phyloP scores from a whole-genome alignment of 2,329 filamentous ascomycete species.

The Apiospora rasikravindrae region DNA sequence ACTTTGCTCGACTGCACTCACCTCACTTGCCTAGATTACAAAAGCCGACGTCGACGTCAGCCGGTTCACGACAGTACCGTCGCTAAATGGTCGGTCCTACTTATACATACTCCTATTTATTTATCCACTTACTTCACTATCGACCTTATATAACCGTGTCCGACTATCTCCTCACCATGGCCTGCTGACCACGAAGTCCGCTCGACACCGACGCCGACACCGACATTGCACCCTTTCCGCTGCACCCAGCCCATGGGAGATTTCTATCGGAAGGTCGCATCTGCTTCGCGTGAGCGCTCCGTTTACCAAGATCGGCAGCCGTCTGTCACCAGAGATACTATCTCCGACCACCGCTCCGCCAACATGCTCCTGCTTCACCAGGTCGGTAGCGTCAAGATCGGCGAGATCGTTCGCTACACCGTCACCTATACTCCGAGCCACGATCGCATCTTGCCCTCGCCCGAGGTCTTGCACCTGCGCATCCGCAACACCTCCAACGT shows the following conservation, averaged over 20 bases:
- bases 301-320: conserved; percentile 11
- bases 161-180: conserved; percentile 4
- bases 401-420: conserved; percentile 90
- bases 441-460: conserved; percentile 89
- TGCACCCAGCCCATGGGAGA: conserved; percentile 8
- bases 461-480: conserved; percentile 79
- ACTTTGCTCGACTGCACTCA: background rate
- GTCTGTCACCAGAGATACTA: background rate
- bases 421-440: conserved; percentile 88
- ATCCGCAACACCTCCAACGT: conserved; percentile 92
- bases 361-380: conserved; percentile 91
- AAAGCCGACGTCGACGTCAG: background rate
- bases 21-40: background rate
- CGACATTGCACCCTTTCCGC: background rate
- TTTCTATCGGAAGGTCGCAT: conserved; percentile 11
- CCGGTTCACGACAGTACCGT: background rate
- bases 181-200: conserved; percentile 1
- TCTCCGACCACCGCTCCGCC: conserved; percentile 20
- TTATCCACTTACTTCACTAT: conserved; percentile 9
- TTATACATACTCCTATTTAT: conserved; percentile 15
- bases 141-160: background rate
- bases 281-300: conserved; percentile 8
- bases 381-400: conserved; percentile 88
- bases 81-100: conserved; percentile 10
- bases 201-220: background rate